Conservation (phyloP, 345 rosid genomes). For the Salix exigua region DNA sequence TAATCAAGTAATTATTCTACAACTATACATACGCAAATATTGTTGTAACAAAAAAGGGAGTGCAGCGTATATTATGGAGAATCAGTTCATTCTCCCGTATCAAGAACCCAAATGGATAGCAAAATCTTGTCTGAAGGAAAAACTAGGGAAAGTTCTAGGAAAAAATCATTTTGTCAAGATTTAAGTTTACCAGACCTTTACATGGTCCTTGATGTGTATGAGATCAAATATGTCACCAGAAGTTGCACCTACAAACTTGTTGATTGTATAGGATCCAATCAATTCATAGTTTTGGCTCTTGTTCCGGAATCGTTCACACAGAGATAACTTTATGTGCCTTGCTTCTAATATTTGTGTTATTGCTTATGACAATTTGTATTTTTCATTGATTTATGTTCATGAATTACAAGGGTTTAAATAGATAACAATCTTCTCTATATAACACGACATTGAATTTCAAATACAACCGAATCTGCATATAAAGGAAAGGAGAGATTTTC, state of each 20-base stretch:
- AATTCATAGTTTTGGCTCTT: conserved; percentile 75
- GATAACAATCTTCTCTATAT: no score
- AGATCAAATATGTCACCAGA: conserved; percentile 78
- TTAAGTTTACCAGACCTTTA: conserved; percentile 50
- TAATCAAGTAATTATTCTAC: no score
- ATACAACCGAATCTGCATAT: no score
- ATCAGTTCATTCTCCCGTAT: no score
- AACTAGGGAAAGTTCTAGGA: neutral
- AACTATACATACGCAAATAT: no score
- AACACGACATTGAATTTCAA: no score
- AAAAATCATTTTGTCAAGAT: neutral
- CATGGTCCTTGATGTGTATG: conserved; percentile 56
- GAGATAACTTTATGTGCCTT: conserved; percentile 81
- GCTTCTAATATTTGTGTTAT: conserved; percentile 78
- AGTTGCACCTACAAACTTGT: conserved; percentile 49
- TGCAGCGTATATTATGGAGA: no score
- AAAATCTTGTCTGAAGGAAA: neutral
- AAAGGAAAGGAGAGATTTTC: no score
- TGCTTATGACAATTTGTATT: no score
- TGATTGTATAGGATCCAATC: conserved; percentile 54
- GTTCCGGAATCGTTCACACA: conserved; percentile 48
- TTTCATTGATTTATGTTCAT: rapidly evolving
- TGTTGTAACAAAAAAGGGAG: no score
- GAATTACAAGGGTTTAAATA: no score
- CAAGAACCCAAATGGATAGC: neutral